Percentiles rank a stretch among this genome's conserved stretches.
Conservation (phyloP, 2,329 filamentous ascomycete species). For the Fulvia fulva region DNA sequence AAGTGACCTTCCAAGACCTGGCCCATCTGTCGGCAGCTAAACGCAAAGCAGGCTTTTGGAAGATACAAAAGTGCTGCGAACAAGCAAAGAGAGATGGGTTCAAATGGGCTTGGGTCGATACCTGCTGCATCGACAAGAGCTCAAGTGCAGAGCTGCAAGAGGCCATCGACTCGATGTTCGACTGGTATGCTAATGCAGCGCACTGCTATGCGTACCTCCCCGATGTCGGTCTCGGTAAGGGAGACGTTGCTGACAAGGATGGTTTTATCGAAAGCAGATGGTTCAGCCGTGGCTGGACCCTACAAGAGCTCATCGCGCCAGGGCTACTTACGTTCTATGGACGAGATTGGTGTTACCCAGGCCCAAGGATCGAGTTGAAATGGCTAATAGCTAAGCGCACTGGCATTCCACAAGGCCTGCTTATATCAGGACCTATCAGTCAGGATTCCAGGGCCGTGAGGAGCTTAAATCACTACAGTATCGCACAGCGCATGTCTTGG, state of each 20-base stretch:
- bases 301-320: constrained; percentile 25
- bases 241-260: not conserved
- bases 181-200: constrained; percentile 13
- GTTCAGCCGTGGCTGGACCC: constrained; percentile 21
- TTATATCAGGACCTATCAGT: not conserved
- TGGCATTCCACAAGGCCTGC: not conserved
- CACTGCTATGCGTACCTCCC: constrained; percentile 16
- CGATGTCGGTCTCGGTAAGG: constrained; percentile 2
- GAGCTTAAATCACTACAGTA: constrained; percentile 1
- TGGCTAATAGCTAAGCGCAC: not conserved
- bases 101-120: constrained; percentile 20
- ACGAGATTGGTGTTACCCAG: not conserved
- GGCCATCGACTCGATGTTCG: constrained; percentile 21
- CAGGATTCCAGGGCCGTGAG: not conserved
- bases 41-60: constrained; percentile 9
- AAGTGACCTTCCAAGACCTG: constrained; percentile 11
- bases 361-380: not conserved
- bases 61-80: constrained; percentile 9
- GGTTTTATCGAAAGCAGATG: constrained; percentile 4
- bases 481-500: constrained; percentile 24
- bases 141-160: constrained; percentile 18
- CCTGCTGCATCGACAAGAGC: constrained; percentile 21
- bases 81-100: constrained; percentile 11
- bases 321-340: constrained; percentile 12
- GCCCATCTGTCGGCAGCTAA: not conserved